Evolutionary conservation across 805 yeast species (phyloP), one percentile per base, ranked within the genome.

Genomic region (Citeromyces nyonsensis): DNA sequence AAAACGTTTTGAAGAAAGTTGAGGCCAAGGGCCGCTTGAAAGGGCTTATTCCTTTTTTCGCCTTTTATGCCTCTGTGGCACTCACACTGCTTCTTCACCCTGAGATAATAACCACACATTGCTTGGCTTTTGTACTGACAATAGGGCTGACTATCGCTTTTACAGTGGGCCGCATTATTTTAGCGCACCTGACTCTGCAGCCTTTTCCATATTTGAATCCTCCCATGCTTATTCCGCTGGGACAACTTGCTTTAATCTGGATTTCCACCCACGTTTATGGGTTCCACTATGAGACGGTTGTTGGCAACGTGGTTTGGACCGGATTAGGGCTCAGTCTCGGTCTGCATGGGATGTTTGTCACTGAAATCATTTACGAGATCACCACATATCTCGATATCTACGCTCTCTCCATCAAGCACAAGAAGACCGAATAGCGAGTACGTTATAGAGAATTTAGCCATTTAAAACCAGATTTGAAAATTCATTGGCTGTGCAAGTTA

Each of bases 121-220:
- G 66, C 1, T 52, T 66, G 33, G 79, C 93, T 24, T 63, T 78
- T 41, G 57, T 75, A 14, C 47, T 79, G 30, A 68, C 86, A 20
- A 72, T 81, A 44, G 93, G 94, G 1, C 62, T 78, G 33, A 66
- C 80, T 1, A 56, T 79, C 41, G 95, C 97, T 1, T 78, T 81
- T 45, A 61, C 72, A 3, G 96, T 88, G n/a, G 96, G 96, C 4
- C 70, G 91, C 48, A 83, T 86, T 39, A 86, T 86, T 45, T 62
- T 78, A 35, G 86, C 83, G 2, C 97, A 86, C 51, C 68, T 88
- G 42, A 82, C 95, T 1, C 56, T 66, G 32, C 94, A 81, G 51
- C 54, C 59, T 10, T 85, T 81, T 62, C 96, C 97, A 31, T 55
- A 61, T 48, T 44, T 67, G 40, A 80, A 83, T 32, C 62, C 80